These are phyloP conservation scores for Umbelopsis isabellina DNA, from an alignment of 192 early-diverging fungal species.

Conservation along the genomic window DNA sequence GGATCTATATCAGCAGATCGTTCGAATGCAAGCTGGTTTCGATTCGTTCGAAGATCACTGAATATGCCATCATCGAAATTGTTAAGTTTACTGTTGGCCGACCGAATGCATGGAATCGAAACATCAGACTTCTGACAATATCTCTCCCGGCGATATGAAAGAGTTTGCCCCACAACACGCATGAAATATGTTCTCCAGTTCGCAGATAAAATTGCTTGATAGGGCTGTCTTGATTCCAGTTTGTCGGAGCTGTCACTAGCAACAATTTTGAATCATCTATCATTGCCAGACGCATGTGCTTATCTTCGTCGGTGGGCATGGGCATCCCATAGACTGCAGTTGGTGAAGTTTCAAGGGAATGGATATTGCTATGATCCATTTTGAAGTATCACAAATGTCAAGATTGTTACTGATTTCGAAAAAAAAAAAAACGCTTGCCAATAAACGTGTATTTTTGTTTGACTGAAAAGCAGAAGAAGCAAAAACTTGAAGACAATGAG, in stretches of 20 bases:
- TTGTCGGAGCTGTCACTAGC: constrained; percentile 66
- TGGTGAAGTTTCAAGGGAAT: neutral
- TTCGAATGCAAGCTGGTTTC: neutral
- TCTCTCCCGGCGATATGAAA: constrained; percentile 97
- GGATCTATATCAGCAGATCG: constrained; percentile 10
- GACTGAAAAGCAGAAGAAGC: no score
- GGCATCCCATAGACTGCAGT: constrained; percentile 28
- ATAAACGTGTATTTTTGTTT: neutral
- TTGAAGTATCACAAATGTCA: neutral
- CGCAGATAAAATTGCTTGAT: constrained; percentile 70
- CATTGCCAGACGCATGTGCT: constrained; percentile 27
- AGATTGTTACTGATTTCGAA: neutral
- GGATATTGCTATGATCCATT: constrained; percentile 3
- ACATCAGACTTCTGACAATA: constrained; percentile 88
- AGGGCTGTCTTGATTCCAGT: constrained; percentile 62
- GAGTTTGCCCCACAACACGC: constrained; percentile 90
- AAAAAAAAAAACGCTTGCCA: neutral
- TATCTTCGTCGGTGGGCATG: constrained; percentile 29
- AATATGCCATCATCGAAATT: constrained; percentile 99
- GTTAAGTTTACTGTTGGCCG: constrained; percentile 83
- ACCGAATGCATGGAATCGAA: constrained; percentile 90
- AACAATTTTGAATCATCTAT: constrained; percentile 61
- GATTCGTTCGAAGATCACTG: constrained; percentile 75
- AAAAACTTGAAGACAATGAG: no score
- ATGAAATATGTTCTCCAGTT: constrained; percentile 88